phyloP scores from a whole-genome alignment of 305 asterid genomes.

The Solanum hybrid region DNA sequence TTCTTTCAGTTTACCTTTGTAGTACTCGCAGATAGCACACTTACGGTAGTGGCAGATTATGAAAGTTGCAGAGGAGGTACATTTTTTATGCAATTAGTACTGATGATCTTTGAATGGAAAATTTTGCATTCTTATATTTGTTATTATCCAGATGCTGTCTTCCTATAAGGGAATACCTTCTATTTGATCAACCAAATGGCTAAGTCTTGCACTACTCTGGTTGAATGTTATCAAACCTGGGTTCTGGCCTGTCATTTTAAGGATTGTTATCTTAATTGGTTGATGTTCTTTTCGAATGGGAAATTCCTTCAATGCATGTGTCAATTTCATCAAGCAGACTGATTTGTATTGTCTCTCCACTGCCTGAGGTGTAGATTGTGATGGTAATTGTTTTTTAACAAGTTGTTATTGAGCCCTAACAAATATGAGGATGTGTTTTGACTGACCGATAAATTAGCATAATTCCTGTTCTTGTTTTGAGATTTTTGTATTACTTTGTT shows the following conservation, averaged over 20 bases:
- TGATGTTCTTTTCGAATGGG: not conserved
- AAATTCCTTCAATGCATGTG: not conserved
- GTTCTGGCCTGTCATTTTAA: not conserved
- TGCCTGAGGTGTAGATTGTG: not conserved
- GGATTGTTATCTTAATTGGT: not conserved
- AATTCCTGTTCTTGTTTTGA: not conserved
- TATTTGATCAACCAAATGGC: not conserved
- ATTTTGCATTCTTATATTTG: not conserved
- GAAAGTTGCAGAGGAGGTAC: constrained; percentile 15
- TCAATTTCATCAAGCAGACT: not conserved
- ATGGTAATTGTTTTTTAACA: not conserved
- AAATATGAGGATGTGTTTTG: not conserved
- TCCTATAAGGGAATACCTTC: not conserved
- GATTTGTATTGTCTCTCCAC: not conserved
- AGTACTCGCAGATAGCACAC: constrained; percentile 24
- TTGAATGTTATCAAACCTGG: not conserved
- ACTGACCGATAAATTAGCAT: not conserved
- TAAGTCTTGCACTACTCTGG: not conserved
- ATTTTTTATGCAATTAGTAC: not conserved
- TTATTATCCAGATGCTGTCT: not conserved
- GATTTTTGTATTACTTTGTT: not conserved
- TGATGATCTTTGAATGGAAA: not conserved
- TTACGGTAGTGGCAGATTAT: constrained; percentile 22
- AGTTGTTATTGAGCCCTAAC: not conserved
- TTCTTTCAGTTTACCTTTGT: constrained; percentile 22